A percentile compares a stretch with the other conserved stretches of the same genome.
These are phyloP conservation scores for Pachyrhizus erosus DNA, from an alignment of 306 rosid genomes.

Conservation along the genomic window DNA sequence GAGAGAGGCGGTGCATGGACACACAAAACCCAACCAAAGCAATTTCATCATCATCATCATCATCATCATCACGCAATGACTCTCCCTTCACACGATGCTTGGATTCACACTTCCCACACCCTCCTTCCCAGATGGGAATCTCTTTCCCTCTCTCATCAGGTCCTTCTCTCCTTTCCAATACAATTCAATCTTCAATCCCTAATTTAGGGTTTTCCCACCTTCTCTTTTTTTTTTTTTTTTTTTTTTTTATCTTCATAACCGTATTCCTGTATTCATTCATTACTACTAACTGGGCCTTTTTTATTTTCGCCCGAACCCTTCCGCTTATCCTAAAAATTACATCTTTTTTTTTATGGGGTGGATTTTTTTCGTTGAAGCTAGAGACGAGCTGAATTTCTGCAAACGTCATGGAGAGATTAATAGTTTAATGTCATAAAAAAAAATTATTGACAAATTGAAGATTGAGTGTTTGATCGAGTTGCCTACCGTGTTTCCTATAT, in stretches of 20 bases:
- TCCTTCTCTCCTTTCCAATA: background rate
- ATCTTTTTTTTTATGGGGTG: background rate
- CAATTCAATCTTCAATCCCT: background rate
- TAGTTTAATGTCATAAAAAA: background rate
- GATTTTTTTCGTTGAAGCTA: background rate
- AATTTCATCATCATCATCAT: too few relatives aligned
- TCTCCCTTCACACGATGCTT: conserved; percentile 42
- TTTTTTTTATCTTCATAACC: background rate
- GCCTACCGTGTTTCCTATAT: background rate
- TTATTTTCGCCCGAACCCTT: background rate
- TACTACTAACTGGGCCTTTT: background rate
- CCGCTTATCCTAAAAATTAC: background rate
- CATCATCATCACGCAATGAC: background rate
- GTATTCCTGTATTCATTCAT: background rate
- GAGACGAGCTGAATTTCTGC: conserved; percentile 5
- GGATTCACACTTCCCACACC: conserved; percentile 46
- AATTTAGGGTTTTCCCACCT: conserved; percentile 27
- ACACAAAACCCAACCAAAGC: conserved; percentile 3
- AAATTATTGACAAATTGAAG: background rate
- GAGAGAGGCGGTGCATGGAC: conserved; percentile 38
- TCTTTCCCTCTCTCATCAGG: conserved; percentile 46
- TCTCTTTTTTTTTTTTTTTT: too few relatives aligned
- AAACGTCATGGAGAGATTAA: background rate
- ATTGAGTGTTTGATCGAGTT: conserved; percentile 27
- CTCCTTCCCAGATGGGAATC: conserved; percentile 45